Conservation (phyloP, 2,329 filamentous ascomycete species). For the Eutypella sp. region DNA sequence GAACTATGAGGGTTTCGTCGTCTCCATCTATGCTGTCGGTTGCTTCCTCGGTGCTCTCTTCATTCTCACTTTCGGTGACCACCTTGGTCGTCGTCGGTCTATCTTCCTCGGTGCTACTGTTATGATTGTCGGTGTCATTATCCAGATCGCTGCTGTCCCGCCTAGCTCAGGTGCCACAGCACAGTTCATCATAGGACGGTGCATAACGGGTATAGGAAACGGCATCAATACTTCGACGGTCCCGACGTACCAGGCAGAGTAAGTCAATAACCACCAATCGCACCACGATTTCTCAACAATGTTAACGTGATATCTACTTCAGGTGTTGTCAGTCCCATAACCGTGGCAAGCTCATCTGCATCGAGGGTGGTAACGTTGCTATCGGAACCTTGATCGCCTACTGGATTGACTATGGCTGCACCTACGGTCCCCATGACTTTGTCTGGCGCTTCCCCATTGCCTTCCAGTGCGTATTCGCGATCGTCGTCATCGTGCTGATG, state of each 20-base stretch:
- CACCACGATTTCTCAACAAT: neutral
- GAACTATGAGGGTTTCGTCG: constrained; percentile 33
- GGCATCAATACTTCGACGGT: constrained; percentile 45
- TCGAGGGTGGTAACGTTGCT: constrained; percentile 41
- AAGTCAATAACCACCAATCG: constrained; percentile 2
- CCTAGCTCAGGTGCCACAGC: constrained; percentile 41
- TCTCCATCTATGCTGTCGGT: constrained; percentile 37
- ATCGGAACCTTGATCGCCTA: constrained; percentile 38
- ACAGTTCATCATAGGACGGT: constrained; percentile 44
- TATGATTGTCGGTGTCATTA: constrained; percentile 51
- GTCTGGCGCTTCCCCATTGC: constrained; percentile 36
- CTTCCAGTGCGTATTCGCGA: constrained; percentile 39
- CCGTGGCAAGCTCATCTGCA: constrained; percentile 56
- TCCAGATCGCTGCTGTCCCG: constrained; percentile 46
- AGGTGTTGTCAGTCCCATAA: constrained; percentile 43
- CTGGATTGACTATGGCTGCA: constrained; percentile 37
- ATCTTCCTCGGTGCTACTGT: constrained; percentile 48
- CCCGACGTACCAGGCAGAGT: constrained; percentile 37
- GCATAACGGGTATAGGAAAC: constrained; percentile 46
- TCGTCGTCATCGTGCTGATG: constrained; percentile 35
- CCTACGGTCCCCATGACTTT: constrained; percentile 27
- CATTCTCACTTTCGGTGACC: constrained; percentile 42
- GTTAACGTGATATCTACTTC: constrained; percentile 10
- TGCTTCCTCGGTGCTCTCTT: constrained; percentile 37
- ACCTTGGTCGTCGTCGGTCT: constrained; percentile 48